Conservation (phyloP, 176 grass and related monocot species). For the Chrysopogon serrulatus region DNA sequence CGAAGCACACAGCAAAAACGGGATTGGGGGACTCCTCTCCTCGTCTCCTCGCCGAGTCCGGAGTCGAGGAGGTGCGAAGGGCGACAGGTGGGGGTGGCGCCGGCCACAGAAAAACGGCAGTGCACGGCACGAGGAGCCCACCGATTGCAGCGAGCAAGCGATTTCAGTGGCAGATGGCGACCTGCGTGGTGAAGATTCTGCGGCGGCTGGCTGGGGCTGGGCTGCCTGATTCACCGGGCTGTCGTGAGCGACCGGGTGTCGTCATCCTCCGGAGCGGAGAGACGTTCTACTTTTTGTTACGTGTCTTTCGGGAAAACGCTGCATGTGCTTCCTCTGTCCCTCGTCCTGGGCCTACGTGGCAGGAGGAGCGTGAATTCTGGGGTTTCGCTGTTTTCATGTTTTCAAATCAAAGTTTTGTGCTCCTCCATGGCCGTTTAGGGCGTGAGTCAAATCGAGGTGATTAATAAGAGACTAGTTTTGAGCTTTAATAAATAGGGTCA, state of each 20-base stretch:
- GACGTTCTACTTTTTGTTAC: neutral
- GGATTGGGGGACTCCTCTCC: slow-evolving; percentile 8
- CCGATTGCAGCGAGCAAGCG: neutral
- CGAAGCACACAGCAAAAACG: slow-evolving; percentile 15
- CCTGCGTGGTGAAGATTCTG: neutral
- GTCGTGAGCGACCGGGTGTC: neutral
- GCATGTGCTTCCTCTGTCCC: neutral
- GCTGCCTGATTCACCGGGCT: neutral
- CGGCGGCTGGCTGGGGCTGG: neutral
- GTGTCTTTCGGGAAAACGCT: neutral
- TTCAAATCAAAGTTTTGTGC: too few species aligned
- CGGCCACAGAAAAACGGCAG: neutral
- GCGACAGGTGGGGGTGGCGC: neutral
- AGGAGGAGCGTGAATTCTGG: neutral
- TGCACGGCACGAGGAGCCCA: neutral
- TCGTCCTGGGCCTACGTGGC: neutral
- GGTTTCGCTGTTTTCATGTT: too few species aligned
- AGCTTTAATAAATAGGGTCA: too few species aligned
- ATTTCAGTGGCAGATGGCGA: neutral
- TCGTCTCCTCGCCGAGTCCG: too few species aligned
- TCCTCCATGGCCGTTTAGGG: too few species aligned
- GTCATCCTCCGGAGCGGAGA: neutral
- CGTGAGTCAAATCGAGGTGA: too few species aligned
- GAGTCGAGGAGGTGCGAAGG: neutral
- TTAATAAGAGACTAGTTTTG: too few species aligned